These are phyloP conservation scores for Cryphonectria japonica DNA, from an alignment of 2,329 filamentous ascomycete species.

Conservation along the genomic window DNA sequence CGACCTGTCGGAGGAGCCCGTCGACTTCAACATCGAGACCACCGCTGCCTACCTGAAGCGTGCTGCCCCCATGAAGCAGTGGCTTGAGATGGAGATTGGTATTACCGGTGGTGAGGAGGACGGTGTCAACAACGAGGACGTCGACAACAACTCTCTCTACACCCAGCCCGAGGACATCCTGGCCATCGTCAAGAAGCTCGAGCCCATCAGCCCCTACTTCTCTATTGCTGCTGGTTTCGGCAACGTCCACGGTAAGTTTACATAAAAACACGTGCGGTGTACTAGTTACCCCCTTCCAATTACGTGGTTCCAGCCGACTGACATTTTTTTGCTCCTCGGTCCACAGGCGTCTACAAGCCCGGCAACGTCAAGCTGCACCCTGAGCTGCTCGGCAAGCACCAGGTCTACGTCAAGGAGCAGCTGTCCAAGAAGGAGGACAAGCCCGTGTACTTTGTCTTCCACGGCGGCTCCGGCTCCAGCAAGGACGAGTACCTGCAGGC, in stretches of 20 bases:
- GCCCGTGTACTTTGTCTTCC: conserved; percentile 99
- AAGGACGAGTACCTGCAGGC: conserved; percentile 90
- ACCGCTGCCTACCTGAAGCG: conserved; percentile 94
- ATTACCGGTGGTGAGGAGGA: conserved; percentile 98
- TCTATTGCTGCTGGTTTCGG: conserved; percentile 97
- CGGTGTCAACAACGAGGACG: conserved; percentile 96
- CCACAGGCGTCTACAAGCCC: conserved; percentile 88
- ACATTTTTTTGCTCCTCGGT: not conserved
- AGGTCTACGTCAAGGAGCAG: conserved; percentile 85
- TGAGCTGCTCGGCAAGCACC: conserved; percentile 95
- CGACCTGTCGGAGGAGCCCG: conserved; percentile 89
- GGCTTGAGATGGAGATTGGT: conserved; percentile 96
- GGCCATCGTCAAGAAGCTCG: conserved; percentile 85
- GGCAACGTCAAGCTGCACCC: conserved; percentile 93
- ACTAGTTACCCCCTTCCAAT: no score
- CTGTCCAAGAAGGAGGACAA: conserved; percentile 73
- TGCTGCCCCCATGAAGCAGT: conserved; percentile 95
- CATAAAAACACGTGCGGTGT: no score
- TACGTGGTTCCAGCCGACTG: not conserved
- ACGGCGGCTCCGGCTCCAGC: conserved; percentile 90
- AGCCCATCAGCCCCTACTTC: conserved; percentile 91
- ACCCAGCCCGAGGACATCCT: conserved; percentile 97
- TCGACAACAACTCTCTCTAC: conserved; percentile 97
- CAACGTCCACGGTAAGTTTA: conserved; percentile 73
- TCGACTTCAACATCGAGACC: conserved; percentile 89